These are phyloP conservation scores for Effrenium voratum DNA, from an alignment of 73 alveolate species.

Conservation along the genomic window DNA sequence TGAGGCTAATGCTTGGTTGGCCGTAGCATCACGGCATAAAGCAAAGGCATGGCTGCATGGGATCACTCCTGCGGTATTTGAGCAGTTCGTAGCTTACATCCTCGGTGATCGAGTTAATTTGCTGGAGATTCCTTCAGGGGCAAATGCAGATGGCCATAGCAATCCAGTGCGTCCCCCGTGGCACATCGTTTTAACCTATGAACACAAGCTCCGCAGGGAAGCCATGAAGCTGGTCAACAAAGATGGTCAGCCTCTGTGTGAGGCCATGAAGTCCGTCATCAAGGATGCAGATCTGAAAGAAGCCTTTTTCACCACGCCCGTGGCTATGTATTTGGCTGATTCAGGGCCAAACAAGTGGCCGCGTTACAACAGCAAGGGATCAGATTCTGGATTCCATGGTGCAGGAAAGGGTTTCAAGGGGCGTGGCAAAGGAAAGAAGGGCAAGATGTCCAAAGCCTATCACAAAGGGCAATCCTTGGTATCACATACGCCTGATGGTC, in stretches of 20 bases:
- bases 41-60: neutral
- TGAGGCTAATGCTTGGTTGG: neutral
- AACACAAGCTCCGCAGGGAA: constrained; percentile 21
- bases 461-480: neutral
- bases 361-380: neutral
- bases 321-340: neutral
- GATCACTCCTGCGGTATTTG: neutral
- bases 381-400: no score
- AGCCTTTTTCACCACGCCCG: neutral
- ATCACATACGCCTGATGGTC: neutral
- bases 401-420: neutral
- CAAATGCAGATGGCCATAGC: neutral
- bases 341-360: neutral
- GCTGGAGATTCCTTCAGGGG: no score
- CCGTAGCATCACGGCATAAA: neutral
- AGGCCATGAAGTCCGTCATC: neutral
- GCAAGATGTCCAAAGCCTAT: neutral
- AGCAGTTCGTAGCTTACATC: neutral
- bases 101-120: no score
- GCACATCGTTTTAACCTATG: neutral
- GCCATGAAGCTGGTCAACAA: constrained; percentile 24
- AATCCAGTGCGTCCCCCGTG: neutral
- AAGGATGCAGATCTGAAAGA: constrained; percentile 10
- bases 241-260: neutral
- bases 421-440: neutral